These are phyloP conservation scores for Casuarina cunninghamiana DNA, from an alignment of 306 rosid genomes.

Conservation along the genomic window DNA sequence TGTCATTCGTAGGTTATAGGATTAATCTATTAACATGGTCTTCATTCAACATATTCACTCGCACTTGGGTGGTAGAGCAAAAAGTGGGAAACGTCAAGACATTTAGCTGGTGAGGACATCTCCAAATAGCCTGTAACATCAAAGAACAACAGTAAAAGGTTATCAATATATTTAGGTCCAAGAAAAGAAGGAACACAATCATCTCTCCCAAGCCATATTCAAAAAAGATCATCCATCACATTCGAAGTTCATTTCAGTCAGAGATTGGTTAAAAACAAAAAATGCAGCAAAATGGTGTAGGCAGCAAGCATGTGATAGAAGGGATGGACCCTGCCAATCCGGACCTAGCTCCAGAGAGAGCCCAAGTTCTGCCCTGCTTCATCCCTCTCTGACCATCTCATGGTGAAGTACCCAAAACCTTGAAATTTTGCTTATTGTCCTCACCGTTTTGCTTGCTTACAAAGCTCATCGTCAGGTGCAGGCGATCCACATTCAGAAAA, in stretches of 20 bases:
- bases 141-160: neutral
- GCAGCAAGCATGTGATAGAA: too few species aligned
- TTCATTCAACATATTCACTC: neutral
- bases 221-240: too few species aligned
- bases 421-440: neutral
- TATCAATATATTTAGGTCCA: neutral
- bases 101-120: neutral
- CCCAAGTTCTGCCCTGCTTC: neutral
- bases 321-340: neutral
- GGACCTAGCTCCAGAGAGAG: neutral
- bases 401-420: too few species aligned
- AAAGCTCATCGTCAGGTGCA: neutral
- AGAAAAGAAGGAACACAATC: neutral
- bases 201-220: neutral
- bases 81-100: neutral
- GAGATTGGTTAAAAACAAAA: too few species aligned
- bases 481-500: neutral
- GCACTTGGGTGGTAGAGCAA: neutral
- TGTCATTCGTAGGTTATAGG: neutral
- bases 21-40: neutral
- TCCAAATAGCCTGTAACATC: neutral
- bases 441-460: neutral
- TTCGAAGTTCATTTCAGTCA: too few species aligned
- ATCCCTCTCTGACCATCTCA: neutral
- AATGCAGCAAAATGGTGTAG: too few species aligned